Evolutionary conservation across 179 eudicot species (phyloP).

Genomic region (Spinacia oleracea): DNA sequence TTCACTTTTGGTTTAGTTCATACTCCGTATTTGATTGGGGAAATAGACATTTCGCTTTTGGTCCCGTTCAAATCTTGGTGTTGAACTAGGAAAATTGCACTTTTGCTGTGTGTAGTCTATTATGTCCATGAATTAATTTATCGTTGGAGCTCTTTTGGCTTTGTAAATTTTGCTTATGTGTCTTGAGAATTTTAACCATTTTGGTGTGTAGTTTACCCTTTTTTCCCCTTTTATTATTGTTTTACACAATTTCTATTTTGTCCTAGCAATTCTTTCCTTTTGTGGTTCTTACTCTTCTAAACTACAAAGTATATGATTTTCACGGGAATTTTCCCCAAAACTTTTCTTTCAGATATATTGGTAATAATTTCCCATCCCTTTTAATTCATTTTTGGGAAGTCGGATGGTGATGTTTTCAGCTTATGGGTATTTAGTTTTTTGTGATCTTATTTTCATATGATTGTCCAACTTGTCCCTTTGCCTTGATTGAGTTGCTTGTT

Average conservation of each 20-base stretch:
- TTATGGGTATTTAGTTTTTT: background rate
- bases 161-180: no score
- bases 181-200: no score
- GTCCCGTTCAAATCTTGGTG: no score
- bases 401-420: background rate
- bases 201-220: background rate
- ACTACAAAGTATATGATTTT: no score
- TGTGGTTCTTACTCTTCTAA: background rate
- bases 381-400: background rate
- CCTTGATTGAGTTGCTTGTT: background rate
- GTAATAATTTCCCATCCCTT: background rate
- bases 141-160: no score
- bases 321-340: no score
- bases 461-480: background rate
- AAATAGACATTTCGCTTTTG: no score
- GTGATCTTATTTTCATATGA: background rate
- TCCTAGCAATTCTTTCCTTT: background rate
- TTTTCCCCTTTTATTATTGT: background rate
- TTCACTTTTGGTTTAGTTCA: no score
- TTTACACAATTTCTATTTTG: background rate
- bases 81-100: background rate
- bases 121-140: no score
- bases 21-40: no score
- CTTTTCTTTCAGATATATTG: no score
- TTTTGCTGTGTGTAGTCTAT: background rate